Evolutionary conservation across 192 early-diverging fungal species (phyloP).

Genomic region (Ambispora gerdemannii): DNA sequence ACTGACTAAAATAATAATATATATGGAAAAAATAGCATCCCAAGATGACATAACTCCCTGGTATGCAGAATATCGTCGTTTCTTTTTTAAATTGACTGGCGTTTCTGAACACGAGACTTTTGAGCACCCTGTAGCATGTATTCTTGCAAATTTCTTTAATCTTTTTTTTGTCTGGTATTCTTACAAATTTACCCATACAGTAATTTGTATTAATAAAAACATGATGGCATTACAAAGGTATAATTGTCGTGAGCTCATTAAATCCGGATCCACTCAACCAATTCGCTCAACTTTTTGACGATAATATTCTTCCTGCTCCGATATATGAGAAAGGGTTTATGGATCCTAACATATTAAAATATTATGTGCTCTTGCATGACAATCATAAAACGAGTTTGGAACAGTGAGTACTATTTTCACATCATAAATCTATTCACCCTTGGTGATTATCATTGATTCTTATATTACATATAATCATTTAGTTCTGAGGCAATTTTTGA

Average conservation of each 20-base stretch:
- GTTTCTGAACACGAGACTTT: constrained; percentile 90
- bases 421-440: not conserved
- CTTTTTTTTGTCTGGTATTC: not conserved
- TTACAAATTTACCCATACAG: constrained; percentile 1
- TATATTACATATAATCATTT: not conserved
- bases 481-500: constrained; percentile 60
- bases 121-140: constrained; percentile 88
- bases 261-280: constrained; percentile 75
- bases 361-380: constrained; percentile 87
- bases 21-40: too few relatives aligned
- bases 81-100: constrained; percentile 58
- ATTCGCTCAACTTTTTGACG: constrained; percentile 55
- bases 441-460: not conserved
- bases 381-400: constrained; percentile 49
- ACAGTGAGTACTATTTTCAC: constrained; percentile 42
- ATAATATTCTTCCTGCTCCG: constrained; percentile 47
- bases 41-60: constrained; percentile 72
- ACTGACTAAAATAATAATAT: too few relatives aligned
- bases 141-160: constrained; percentile 29
- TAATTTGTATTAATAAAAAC: too few relatives aligned
- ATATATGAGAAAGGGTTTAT: constrained; percentile 69
- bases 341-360: constrained; percentile 76
- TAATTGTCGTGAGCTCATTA: constrained; percentile 62
- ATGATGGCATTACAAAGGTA: constrained; percentile 33
- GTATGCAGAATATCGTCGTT: constrained; percentile 75